Evolutionary conservation across 2,329 filamentous ascomycete species (phyloP), one percentile per base, ranked within the genome.

Genomic region (Fonsecaea erecta): DNA sequence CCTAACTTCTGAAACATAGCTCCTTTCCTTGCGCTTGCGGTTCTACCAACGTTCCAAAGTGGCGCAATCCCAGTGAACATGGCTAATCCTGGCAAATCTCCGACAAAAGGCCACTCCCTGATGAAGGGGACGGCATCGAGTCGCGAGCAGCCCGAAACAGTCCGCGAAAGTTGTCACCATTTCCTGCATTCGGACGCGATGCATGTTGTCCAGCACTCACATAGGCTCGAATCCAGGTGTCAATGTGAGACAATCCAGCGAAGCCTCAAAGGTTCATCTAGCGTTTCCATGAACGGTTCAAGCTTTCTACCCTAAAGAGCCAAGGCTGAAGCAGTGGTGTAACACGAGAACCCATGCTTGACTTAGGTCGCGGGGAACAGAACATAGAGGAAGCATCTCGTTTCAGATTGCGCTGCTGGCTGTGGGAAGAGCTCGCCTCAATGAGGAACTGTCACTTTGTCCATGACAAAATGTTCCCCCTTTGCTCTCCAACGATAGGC

Each of bases 241-340:
- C 48, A 62, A 51, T 32, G 53, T 68, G 66, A 66, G 53, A 68
- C 66, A 54, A n/a, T 56, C 43, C 48, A 46, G 24, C 60, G 14
- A 52, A 26, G 18, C 57, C 30, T 34, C 57, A 11, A 26, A 26
- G 30, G 57, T n/a, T 52, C 46, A 28, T 32, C 14, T 52, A 18
- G 55, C 40, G 18, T 21, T 28, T 35, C 43, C 57, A 35, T 26
- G 30, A 30, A 37, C 16, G 26, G 57, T 26, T 21, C 51, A 32
- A 30, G 57, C 30, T 35, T 52, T 43, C 28, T 18, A n/a, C 16
- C 55, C 18, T 51, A 35, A 28, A 52, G 51, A 26, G 32, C 60
- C 67, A 54, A 68, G 67, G 64, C 67, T 66, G 67, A 63, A 62
- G 67, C 64, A 60, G 32, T 64, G 67, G 64, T 68, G 67, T 59